A percentile compares a stretch with the other conserved stretches of the same genome.
Conservation (phyloP, 345 rosid genomes). For the Salix dunnii region DNA sequence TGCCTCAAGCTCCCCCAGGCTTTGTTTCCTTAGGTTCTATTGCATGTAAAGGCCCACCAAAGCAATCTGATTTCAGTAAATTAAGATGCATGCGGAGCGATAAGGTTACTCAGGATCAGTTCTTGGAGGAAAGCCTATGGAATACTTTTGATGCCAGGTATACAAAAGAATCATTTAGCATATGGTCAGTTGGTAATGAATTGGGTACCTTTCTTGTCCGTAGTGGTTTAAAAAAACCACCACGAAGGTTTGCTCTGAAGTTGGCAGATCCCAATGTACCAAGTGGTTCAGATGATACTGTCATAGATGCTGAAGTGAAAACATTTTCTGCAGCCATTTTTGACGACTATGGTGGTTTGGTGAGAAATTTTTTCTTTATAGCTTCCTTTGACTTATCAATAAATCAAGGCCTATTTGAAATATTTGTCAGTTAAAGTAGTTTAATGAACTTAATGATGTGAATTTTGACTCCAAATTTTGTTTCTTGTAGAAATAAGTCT, state of each 20-base stretch:
- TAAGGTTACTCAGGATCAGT: conserved; percentile 80
- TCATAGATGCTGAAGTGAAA: conserved; percentile 65
- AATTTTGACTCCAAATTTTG: not conserved
- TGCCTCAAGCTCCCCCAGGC: conserved; percentile 95
- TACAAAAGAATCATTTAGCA: conserved; percentile 66
- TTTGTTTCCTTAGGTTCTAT: conserved; percentile 91
- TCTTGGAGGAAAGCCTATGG: conserved; percentile 88
- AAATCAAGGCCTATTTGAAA: not conserved
- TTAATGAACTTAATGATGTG: not conserved
- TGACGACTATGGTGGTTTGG: conserved; percentile 98
- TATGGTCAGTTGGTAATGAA: conserved; percentile 75
- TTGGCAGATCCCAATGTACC: conserved; percentile 62
- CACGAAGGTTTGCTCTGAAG: conserved; percentile 86
- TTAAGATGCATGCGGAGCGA: conserved; percentile 82
- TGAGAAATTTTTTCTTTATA: conserved; percentile 32
- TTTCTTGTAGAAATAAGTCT: not conserved
- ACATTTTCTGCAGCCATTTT: conserved; percentile 87
- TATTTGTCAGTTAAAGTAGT: not conserved
- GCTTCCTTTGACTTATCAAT: not conserved
- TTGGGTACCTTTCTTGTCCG: conserved; percentile 82
- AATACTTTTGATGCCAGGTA: conserved; percentile 69
- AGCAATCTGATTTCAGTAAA: conserved; percentile 50
- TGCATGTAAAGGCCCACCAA: conserved; percentile 72
- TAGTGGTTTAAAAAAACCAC: conserved; percentile 80
- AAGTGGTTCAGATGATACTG: conserved; percentile 65